Conservation (phyloP, 805 yeast genomes). For the Saccharomycopsis oosterbeekiorum region DNA sequence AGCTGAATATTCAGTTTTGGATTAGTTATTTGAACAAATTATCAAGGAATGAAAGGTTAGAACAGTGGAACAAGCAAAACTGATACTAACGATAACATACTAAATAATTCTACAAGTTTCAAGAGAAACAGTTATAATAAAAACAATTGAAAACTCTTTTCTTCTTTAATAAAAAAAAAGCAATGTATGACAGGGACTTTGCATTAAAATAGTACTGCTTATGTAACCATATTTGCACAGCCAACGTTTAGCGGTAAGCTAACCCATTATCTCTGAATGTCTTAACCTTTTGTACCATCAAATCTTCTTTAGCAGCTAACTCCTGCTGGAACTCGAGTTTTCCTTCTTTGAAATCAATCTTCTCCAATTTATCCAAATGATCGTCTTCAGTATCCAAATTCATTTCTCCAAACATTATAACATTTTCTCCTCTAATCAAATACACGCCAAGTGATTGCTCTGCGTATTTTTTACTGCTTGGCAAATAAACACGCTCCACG, state of each 20-base stretch:
- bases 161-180: no score
- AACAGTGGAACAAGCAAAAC: no score
- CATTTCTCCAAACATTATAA: constrained; percentile 86
- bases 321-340: constrained; percentile 29
- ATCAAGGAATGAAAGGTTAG: no score
- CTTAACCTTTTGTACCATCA: not conserved
- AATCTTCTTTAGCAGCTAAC: constrained; percentile 16
- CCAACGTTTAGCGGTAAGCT: not conserved
- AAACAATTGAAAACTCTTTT: no score
- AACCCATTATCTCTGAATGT: not conserved
- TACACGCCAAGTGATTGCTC: constrained; percentile 73
- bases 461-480: constrained; percentile 48
- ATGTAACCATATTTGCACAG: not conserved
- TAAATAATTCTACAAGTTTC: no score
- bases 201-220: not conserved
- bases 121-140: no score
- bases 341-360: constrained; percentile 55
- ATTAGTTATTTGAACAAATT: no score
- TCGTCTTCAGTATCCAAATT: constrained; percentile 80
- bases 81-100: no score
- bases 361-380: constrained; percentile 46
- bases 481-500: constrained; percentile 68
- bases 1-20: not conserved
- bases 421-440: constrained; percentile 92
- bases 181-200: not conserved